Base-by-base conservation (phyloP, 2,329 filamentous ascomycete genomes). In the Fusarium duplospermum region DNA sequence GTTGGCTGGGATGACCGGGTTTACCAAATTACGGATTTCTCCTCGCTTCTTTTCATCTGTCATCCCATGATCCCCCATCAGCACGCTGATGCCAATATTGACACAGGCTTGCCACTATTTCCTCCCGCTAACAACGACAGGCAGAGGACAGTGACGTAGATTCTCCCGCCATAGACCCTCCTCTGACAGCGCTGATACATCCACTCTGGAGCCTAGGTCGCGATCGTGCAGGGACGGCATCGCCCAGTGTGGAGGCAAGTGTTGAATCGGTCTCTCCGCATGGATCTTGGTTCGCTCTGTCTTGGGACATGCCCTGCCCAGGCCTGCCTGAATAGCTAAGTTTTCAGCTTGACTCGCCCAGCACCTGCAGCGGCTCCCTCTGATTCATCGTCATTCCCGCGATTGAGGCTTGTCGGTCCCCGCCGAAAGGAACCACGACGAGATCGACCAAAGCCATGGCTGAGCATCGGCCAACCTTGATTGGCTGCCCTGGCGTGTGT, bases 351-450 rank as follows among this genome's bases (percentile, higher is more conserved):
- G 24, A 54, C 22, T 35, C 33, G 35, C 47, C 35, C 60, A 31
- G 38, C 45, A 40, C 50, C 27, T 35, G 45, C 45, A 62, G 47
- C 16, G 47, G 31, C 60, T 54, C 29, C 33, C 33, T 54, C 50
- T 54, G n/a, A 62, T 33, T 61, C 45, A 62, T 58, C 63, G 61
- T 74, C 61, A 72, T 59, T 47, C 38, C 68, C 68, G 59, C 60
- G 35, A 61, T 71, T 54, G 69, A 74, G 60, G 71, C 67, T 69
- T 71, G 64, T 31, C 45, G n/a, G 61, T 35, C 71, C 66, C 71
- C 57, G 58, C 67, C 35, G 52, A 57, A 62, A 64, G 35, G 16
- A 72, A 59, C 52, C 71, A 74, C 63, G 38, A 59, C 45, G 27
- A 57, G 27, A 71, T 68, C 36, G 57, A 45, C 29, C 63, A 72